phyloP scores from a whole-genome alignment of 2,329 filamentous ascomycete genomes.

The Shiraia bambusicola region DNA sequence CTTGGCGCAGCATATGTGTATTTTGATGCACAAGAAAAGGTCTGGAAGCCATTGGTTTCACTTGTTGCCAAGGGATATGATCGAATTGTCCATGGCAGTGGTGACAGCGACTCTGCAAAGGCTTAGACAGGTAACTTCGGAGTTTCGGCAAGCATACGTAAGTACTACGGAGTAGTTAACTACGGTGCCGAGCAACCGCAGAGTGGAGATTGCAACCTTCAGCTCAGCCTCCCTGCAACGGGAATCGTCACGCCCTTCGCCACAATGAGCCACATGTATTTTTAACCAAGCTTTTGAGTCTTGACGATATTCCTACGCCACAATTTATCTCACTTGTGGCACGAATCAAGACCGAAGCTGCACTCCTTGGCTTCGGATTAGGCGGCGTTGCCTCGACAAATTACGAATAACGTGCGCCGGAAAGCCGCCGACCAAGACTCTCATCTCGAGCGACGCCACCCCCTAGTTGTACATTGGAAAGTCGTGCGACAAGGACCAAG shows the following conservation, averaged over 20 bases:
- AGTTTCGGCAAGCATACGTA: no score
- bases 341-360: background rate
- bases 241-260: background rate
- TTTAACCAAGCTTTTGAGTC: background rate
- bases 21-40: constrained; percentile 14
- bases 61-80: constrained; percentile 3
- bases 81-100: no score
- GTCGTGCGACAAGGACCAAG: background rate
- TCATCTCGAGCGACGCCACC: constrained; percentile 14
- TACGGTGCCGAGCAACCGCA: no score
- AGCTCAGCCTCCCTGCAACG: constrained; percentile 6
- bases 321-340: background rate
- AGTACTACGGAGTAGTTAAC: no score
- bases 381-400: constrained; percentile 3
- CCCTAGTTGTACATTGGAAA: background rate
- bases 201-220: background rate
- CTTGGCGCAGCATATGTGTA: constrained; percentile 16
- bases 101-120: no score
- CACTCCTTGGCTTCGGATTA: constrained; percentile 5
- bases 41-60: constrained; percentile 15
- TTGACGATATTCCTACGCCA: constrained; percentile 1
- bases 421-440: constrained; percentile 3
- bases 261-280: constrained; percentile 12
- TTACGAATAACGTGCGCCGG: constrained; percentile 3
- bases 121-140: no score